Base-by-base conservation (phyloP, 441 rosid species). In the Populus hybrid region DNA sequence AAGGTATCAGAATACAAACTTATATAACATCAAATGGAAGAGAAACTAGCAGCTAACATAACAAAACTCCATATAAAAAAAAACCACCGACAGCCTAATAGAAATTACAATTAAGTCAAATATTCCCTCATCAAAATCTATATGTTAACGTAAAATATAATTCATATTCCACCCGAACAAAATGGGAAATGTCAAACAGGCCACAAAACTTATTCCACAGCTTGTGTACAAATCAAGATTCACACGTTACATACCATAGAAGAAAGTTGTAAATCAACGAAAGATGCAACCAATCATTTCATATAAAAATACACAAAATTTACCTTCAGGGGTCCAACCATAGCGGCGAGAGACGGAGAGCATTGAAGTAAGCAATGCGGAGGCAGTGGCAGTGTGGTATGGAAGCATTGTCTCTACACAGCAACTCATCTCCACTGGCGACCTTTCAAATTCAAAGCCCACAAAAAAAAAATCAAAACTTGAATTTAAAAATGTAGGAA, bases 321-420 rank as follows among this genome's bases (percentile, higher is more conserved):
- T 69, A 94, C 98, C 97, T 86, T 94, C 98, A 42, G 84, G 84
- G 61, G 88, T 90, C 97, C 98, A 93, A 71, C 86, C 82, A 73
- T 81, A 86, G 84, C 80, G 82, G 77, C 79, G 79, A 45, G 93
- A 88, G 45, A 83, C 91, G 2, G 97, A 88, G 16, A 95, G 92
- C 99, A 87, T 92, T 21, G 97, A 95, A 85, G 88, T 93, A 74
- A 95, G 92, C 87, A 95, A 85, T n/a, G 98, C 93, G 8, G 97
- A 90, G 50, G 99, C 98, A 33, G 94, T 95, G 59, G 90, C 97
- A 7, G 94, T 88, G 86, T 95, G 96, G 84, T 88, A 90, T 73
- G 99, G 99, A 76, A 91, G 77, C 91, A 93, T 74, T 26, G 97
- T 85, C 79, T 90, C 97, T 31, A 90, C 88, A 72, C 95, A 88